Percentiles rank a stretch among this genome's conserved stretches.
Evolutionary conservation across 129 eudicot species (phyloP).

Genomic region (Calendula officinalis): DNA sequence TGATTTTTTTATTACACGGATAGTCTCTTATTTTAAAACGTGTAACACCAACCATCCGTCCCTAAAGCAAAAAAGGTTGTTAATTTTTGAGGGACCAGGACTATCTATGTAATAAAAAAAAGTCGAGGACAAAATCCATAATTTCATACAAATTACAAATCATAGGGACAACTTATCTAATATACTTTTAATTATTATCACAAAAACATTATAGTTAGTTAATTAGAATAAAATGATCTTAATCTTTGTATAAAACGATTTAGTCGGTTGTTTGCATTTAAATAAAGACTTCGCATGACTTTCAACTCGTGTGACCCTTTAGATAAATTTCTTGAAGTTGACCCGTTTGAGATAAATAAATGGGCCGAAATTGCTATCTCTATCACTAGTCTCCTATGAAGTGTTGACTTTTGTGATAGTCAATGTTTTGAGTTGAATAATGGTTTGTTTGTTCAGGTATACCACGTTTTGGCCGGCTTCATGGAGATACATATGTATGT

Average conservation of each 20-base stretch:
- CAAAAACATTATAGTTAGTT: not conserved
- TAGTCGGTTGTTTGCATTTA: not conserved
- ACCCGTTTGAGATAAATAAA: not conserved
- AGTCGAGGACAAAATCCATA: no score
- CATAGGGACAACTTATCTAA: no score
- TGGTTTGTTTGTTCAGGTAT: slow-evolving; percentile 53
- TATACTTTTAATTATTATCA: not conserved
- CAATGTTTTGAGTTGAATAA: slow-evolving; percentile 24
- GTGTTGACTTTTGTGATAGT: slow-evolving; percentile 6
- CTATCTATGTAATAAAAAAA: no score
- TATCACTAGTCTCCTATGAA: not conserved
- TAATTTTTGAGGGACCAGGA: no score
- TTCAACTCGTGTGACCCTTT: not conserved
- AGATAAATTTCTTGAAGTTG: not conserved
- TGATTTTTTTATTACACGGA: no score
- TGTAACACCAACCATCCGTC: no score
- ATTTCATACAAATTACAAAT: no score
- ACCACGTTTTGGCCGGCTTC: slow-evolving; percentile 96
- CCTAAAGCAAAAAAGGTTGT: no score
- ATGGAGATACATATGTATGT: slow-evolving; percentile 85
- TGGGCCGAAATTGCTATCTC: not conserved
- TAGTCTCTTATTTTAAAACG: no score
- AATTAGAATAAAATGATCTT: not conserved
- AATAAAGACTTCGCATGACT: slow-evolving; percentile 5
- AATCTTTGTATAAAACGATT: not conserved